Conservation (phyloP, 2,329 filamentous ascomycete species). For the Zasmidium citrigriseum region DNA sequence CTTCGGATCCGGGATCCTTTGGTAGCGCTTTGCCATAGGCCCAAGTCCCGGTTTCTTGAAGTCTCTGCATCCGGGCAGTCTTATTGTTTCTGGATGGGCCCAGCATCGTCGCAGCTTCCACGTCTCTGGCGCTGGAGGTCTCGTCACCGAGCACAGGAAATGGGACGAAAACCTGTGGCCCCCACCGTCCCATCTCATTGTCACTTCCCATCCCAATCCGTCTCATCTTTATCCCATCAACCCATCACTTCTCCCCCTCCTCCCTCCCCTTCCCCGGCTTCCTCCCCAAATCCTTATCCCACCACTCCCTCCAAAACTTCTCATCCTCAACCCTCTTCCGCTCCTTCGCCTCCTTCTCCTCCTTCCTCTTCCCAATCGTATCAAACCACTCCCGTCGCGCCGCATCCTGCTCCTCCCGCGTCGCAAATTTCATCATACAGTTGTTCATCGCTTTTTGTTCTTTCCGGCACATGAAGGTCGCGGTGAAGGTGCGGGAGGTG, state of each 20-base stretch:
- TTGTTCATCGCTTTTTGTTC: slow-evolving; percentile 85
- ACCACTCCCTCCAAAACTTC: slow-evolving; percentile 54
- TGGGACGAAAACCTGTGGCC: too few species aligned
- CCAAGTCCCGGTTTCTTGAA: too few species aligned
- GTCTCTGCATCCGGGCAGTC: too few species aligned
- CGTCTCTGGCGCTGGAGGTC: too few species aligned
- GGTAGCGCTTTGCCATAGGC: too few species aligned
- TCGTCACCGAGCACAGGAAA: too few species aligned
- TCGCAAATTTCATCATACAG: slow-evolving; percentile 88
- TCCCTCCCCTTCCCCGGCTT: slow-evolving; percentile 21
- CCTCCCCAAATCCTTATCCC: slow-evolving; percentile 42
- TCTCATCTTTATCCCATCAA: slow-evolving; percentile 10
- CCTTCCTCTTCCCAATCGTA: slow-evolving; percentile 68
- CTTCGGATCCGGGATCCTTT: too few species aligned
- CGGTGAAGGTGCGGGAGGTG: slow-evolving; percentile 78
- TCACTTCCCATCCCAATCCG: neutral
- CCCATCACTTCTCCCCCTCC: slow-evolving; percentile 8
- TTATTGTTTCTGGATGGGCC: too few species aligned
- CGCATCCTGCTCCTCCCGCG: slow-evolving; percentile 79
- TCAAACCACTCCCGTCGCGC: slow-evolving; percentile 94
- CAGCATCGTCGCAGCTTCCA: too few species aligned
- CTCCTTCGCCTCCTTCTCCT: slow-evolving; percentile 62
- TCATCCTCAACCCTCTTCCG: slow-evolving; percentile 44
- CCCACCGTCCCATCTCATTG: too few species aligned
- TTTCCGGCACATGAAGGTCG: slow-evolving; percentile 80